A percentile compares a stretch with the other conserved stretches of the same genome.
These are phyloP conservation scores for Brassica balearica DNA, from an alignment of 441 rosid genomes.

Conservation along the genomic window DNA sequence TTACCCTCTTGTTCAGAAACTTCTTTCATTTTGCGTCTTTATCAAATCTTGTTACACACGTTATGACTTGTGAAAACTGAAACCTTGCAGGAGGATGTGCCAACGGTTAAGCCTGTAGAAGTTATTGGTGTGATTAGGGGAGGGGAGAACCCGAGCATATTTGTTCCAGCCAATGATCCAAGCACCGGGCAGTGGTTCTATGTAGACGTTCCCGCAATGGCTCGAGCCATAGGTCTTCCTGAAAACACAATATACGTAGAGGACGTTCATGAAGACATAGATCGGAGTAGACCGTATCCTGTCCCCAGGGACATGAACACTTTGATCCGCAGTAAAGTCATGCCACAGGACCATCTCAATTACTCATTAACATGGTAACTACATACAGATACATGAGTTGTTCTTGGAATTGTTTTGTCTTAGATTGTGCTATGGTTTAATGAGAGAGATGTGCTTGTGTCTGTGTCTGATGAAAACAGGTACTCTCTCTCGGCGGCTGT, in stretches of 20 bases:
- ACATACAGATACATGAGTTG: conserved; percentile 4
- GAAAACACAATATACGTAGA: conserved; percentile 75
- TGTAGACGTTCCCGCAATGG: conserved; percentile 81
- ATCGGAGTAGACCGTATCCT: conserved; percentile 81
- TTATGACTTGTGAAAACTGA: conserved; percentile 23
- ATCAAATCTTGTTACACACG: not conserved
- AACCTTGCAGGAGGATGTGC: conserved; percentile 51
- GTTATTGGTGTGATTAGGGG: conserved; percentile 87
- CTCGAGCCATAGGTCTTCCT: conserved; percentile 66
- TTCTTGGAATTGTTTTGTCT: not conserved
- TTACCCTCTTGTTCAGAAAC: not conserved
- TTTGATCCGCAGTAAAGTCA: conserved; percentile 86
- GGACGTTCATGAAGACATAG: conserved; percentile 70
- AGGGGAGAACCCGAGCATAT: conserved; percentile 87
- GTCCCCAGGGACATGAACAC: conserved; percentile 79
- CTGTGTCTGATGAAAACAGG: conserved; percentile 53
- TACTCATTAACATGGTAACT: conserved; percentile 85
- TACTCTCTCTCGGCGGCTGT: conserved; percentile 93
- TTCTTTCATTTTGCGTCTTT: not conserved
- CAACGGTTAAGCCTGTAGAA: conserved; percentile 53
- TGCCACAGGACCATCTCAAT: conserved; percentile 96
- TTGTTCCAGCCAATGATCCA: conserved; percentile 90
- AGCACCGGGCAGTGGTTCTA: conserved; percentile 84
- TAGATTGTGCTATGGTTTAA: conserved; percentile 9
- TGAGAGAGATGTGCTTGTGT: conserved; percentile 25